Conservation (phyloP, 2,329 filamentous ascomycete genomes). For the Alternaria hordeiaustralica region DNA sequence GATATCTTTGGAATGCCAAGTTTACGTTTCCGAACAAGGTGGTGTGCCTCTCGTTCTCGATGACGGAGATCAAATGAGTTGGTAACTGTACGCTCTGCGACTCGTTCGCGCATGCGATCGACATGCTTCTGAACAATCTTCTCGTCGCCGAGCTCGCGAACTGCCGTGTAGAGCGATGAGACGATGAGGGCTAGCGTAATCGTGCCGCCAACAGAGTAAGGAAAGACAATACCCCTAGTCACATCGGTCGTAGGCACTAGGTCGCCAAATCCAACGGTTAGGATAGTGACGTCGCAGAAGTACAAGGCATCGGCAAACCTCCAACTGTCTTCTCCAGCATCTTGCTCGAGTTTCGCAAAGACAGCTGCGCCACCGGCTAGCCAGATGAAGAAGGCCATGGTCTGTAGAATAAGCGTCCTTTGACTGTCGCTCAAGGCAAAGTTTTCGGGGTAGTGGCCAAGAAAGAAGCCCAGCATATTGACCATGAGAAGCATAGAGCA, state of each 20-base stretch:
- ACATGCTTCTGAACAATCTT: slow-evolving; percentile 68
- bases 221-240: slow-evolving; percentile 76
- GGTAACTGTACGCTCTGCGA: slow-evolving; percentile 61
- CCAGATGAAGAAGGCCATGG: slow-evolving; percentile 83
- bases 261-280: slow-evolving; percentile 57
- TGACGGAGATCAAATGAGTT: slow-evolving; percentile 57
- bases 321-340: slow-evolving; percentile 61
- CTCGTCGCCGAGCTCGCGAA: slow-evolving; percentile 64
- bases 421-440: slow-evolving; percentile 81
- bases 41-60: slow-evolving; percentile 35
- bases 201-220: slow-evolving; percentile 82
- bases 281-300: slow-evolving; percentile 53
- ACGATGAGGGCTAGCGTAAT: slow-evolving; percentile 86
- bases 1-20: slow-evolving; percentile 31
- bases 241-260: slow-evolving; percentile 63
- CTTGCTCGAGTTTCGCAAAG: slow-evolving; percentile 70
- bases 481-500: slow-evolving; percentile 77
- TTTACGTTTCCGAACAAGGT: slow-evolving; percentile 26
- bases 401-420: slow-evolving; percentile 87
- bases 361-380: slow-evolving; percentile 77
- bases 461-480: slow-evolving; percentile 79
- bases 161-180: slow-evolving; percentile 75
- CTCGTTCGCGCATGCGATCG: slow-evolving; percentile 60
- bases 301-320: slow-evolving; percentile 72
- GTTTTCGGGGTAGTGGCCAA: slow-evolving; percentile 77